Base-by-base conservation (phyloP, 805 yeast genomes). In the Nakazawaea wyomingensis region DNA sequence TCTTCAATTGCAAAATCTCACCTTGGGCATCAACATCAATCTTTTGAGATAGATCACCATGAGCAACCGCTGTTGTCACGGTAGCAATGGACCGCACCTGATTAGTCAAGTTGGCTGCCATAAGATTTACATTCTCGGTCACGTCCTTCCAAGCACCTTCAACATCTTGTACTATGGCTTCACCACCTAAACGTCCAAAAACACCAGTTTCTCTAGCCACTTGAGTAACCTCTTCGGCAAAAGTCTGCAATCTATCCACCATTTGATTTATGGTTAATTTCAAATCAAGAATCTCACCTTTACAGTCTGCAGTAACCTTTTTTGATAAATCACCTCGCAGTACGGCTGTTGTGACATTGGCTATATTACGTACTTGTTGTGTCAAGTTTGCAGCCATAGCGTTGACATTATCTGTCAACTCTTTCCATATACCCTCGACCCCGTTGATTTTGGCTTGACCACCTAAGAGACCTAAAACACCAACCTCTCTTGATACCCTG, bases 11-110 rank as follows among this genome's bases (percentile, higher is more conserved):
- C 52, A 87, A 71, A 53, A 87, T 86, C 58, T 87, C 96, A 42
- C 96, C 96, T 59, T 86, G 91, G 8, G 96, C 95, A 54, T 82
- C 91, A 20, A 87, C 96, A 49, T 78, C 86, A 62, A 87, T 87
- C 62, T 87, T 87, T 56, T 83, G 90, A 3, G 85, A 78, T 51
- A 87, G 70, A 57, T 87, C 95, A 55, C 96, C 96, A 60, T 84
- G 85, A 1, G 96, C 96, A 34, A 87, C 96, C 3, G 95, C 95
- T 3, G 95, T 84, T 2, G 95, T 88, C 45, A 87, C 96, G 10
- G 89, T 85, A 4, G 95, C 95, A 53, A 87, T 87, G 14, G 88
- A 80, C 62, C 96, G 74, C 51, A 87, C 96, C 65, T 87, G 96
- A 49, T 84, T 85, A 4, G 96, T 87, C 52, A 87, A 70, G 57